Evolutionary conservation across 495 filamentous ascomycete genomes (phyloP), one percentile per base, ranked within the genome.

Genomic region (Podospora bellae-mahoneyi): DNA sequence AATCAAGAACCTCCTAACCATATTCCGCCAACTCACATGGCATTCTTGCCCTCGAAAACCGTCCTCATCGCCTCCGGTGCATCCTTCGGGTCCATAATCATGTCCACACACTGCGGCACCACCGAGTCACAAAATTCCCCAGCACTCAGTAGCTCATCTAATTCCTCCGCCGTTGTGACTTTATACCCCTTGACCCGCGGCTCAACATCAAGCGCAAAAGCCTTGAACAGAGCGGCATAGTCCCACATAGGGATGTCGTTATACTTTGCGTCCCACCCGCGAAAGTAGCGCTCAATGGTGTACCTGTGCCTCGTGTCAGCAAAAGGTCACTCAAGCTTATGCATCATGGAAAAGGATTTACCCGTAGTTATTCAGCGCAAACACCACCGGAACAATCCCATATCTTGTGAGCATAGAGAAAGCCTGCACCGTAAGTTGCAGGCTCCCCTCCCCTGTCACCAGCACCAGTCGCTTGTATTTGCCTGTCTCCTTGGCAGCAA

Each of bases 341-440:
- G 7, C 19, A 5, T 19, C 1, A 30, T 4, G 28, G 15, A 16
- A 26, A 9, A 48, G 18, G 19, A 66, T 64, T 5, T 59, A 68
- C 28, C 84, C 84, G 6, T 77, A 71, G 67, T 87, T 86, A 72
- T 80, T 81, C 28, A 86, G 75, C 62, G 85, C 73, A 71, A 87
- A 83, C 66, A 83, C 73, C 13, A 78, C 75, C 0, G 78, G 74
- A 18, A 74, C 74, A 6, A 80, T 60, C 27, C 76, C 73, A 54
- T 73, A 70, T 26, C 78, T 71, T 71, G 80, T 69, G 20, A 79
- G 69, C 18, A 58, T 58, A 0, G 74, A 73, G 56, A 83, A 71
- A 2, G 77, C 78, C 70, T 83, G 81, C 4, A 75, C 72, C 5
- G 78, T 82, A 59, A 84, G 69, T 63, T 82, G 82, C 54, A 83